These are phyloP conservation scores for Nicotiana undulata DNA, from an alignment of 257 asterid genomes.

Conservation along the genomic window DNA sequence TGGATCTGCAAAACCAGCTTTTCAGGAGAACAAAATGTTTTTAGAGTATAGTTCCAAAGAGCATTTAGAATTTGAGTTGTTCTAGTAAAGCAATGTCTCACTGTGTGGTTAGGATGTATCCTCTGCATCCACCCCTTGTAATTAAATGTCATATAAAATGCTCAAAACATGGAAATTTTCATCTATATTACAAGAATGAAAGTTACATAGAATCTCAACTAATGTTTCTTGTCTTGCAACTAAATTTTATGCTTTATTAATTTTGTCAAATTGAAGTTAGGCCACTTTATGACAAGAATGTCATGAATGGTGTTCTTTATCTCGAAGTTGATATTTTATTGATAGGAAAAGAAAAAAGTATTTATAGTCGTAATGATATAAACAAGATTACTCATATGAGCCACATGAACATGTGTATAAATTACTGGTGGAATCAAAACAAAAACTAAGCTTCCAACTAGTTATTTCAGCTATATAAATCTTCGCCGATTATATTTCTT, in stretches of 20 bases:
- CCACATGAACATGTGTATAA: no score
- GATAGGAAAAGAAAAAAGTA: no score
- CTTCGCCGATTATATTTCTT: no score
- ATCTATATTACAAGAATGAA: not conserved
- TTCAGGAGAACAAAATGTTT: conserved; percentile 24
- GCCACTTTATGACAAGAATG: not conserved
- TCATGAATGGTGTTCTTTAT: not conserved
- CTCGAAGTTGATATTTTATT: no score
- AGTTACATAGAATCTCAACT: not conserved
- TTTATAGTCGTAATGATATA: no score
- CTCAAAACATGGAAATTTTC: not conserved
- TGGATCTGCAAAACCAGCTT: conserved; percentile 17
- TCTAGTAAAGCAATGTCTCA: conserved; percentile 19
- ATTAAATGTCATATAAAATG: not conserved
- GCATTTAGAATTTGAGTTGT: conserved; percentile 62
- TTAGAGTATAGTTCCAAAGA: conserved; percentile 35
- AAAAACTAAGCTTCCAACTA: no score
- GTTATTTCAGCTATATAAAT: no score
- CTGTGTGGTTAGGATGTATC: not conserved
- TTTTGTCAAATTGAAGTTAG: not conserved
- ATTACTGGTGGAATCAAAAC: no score
- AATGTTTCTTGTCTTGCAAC: not conserved
- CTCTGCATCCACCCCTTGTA: not conserved
- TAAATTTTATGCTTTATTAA: no score
- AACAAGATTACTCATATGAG: no score